phyloP scores from a whole-genome alignment of 805 yeast genomes.

The Ogataea paraovalis region DNA sequence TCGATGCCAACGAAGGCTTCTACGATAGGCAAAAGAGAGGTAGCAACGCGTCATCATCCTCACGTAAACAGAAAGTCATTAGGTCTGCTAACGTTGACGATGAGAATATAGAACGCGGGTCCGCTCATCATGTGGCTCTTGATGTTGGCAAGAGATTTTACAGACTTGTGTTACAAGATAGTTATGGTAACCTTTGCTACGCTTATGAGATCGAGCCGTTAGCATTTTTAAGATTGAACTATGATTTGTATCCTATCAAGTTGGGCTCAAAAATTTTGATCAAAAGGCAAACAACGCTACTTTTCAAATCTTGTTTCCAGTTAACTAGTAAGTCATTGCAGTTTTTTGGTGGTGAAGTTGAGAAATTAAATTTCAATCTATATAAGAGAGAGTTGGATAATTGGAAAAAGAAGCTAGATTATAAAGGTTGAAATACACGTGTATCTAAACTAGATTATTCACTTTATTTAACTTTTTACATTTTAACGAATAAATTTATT shows the following conservation, averaged over 20 bases:
- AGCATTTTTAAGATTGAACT: conserved; percentile 37
- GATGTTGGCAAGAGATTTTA: conserved; percentile 27
- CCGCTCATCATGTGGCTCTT: conserved; percentile 4
- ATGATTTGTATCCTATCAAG: conserved; percentile 34
- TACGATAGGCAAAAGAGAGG: conserved; percentile 46
- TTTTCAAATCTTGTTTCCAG: conserved; percentile 44
- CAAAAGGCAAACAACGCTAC: conserved; percentile 41
- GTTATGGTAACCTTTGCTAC: conserved; percentile 44
- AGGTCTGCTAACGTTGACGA: conserved; percentile 50
- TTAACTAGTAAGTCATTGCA: conserved; percentile 19
- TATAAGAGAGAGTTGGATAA: conserved; percentile 35
- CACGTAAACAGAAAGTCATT: conserved; percentile 31
- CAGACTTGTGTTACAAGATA: conserved; percentile 57
- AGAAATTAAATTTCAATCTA: conserved; percentile 23
- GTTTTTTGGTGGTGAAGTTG: conserved; percentile 29
- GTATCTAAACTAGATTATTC: background rate
- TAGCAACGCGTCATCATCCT: background rate
- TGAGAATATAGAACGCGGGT: conserved; percentile 25
- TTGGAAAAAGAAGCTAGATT: conserved; percentile 30
- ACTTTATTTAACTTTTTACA: background rate
- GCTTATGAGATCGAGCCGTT: conserved; percentile 57
- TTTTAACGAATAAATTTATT: background rate
- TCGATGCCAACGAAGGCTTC: conserved; percentile 57
- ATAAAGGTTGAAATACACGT: conserved; percentile 7
- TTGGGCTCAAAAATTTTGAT: conserved; percentile 59